Evolutionary conservation across 106 monocot species (phyloP).

Genomic region (Cymbidium sinense): DNA sequence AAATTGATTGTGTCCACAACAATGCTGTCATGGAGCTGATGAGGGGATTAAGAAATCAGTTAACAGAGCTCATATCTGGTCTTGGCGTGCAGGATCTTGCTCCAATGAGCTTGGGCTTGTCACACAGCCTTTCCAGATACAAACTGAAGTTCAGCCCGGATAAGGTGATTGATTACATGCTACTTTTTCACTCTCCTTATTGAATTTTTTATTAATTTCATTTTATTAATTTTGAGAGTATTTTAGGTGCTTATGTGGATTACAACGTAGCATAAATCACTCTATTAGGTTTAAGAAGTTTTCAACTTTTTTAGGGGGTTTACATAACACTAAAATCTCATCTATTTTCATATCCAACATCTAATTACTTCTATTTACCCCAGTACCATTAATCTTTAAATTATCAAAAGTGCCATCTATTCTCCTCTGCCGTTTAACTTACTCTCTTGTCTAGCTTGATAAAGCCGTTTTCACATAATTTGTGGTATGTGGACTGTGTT

Average conservation of each 20-base stretch:
- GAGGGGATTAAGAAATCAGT: constrained; percentile 87
- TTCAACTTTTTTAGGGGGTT: too few relatives aligned
- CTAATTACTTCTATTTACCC: background rate
- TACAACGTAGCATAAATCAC: background rate
- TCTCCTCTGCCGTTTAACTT: too few relatives aligned
- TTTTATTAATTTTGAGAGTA: background rate
- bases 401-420: too few relatives aligned
- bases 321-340: too few relatives aligned
- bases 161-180: constrained; percentile 47
- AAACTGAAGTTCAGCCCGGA: constrained; percentile 99
- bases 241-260: background rate
- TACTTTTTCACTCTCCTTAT: background rate
- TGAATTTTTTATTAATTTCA: background rate
- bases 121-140: constrained; percentile 90
- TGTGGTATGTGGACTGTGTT: too few relatives aligned
- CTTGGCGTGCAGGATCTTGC: constrained; percentile 80
- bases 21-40: constrained; percentile 92
- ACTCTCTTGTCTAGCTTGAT: too few relatives aligned
- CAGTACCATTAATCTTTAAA: too few relatives aligned
- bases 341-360: too few relatives aligned
- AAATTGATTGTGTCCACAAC: constrained; percentile 90
- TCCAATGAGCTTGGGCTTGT: constrained; percentile 96
- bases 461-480: too few relatives aligned
- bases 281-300: background rate
- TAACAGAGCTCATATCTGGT: constrained; percentile 85